phyloP scores from a whole-genome alignment of 257 asterid species.

The Solanum microdontum region DNA sequence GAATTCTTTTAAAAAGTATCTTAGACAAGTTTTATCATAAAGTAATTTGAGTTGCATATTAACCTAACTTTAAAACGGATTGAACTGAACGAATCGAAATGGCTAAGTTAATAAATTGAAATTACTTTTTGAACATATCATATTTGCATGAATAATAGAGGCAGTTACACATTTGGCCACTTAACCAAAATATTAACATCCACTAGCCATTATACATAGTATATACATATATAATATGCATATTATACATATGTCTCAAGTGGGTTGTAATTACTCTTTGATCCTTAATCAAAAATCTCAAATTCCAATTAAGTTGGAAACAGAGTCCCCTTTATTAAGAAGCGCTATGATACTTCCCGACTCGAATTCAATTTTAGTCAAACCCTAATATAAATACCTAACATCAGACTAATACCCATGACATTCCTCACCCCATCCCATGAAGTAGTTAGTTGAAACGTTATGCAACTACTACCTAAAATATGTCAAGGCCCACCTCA shows the following conservation, averaged over 20 bases:
- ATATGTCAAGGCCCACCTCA: background rate
- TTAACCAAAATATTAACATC: background rate
- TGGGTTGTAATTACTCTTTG: background rate
- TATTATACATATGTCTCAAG: background rate
- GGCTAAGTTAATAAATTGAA: background rate
- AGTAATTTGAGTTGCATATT: background rate
- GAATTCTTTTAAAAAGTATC: background rate
- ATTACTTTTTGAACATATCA: background rate
- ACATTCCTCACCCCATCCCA: background rate
- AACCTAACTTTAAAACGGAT: background rate
- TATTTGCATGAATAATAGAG: background rate
- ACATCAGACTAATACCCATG: background rate
- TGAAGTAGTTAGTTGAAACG: background rate
- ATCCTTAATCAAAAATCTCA: background rate
- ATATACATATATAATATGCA: background rate
- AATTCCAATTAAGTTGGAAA: background rate
- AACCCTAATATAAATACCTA: background rate
- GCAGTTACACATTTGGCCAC: background rate
- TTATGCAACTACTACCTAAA: background rate
- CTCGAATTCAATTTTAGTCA: background rate
- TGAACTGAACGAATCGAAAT: background rate
- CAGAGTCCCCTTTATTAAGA: background rate
- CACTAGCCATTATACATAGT: background rate
- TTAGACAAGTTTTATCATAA: background rate
- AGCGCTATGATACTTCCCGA: accelerated